A percentile compares a stretch with the other conserved stretches of the same genome.
phyloP scores from a whole-genome alignment of 352 stramenopile species.

The Saprolegnia parasitica region DNA sequence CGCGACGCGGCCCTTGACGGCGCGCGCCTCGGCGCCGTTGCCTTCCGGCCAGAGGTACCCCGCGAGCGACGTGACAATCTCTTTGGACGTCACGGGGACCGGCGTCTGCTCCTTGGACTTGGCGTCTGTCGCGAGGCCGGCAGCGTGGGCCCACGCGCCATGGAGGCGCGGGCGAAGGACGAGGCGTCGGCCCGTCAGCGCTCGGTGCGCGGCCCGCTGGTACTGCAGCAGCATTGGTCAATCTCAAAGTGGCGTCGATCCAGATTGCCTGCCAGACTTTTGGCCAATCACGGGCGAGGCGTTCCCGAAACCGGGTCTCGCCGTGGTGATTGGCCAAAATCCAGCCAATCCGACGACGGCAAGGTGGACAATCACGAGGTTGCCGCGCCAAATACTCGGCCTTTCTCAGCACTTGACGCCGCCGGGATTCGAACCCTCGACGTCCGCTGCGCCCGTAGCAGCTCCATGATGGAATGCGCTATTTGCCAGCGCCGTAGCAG shows the following conservation, averaged over 20 bases:
- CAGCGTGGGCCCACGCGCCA: background rate
- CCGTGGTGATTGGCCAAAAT: background rate
- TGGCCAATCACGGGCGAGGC: background rate
- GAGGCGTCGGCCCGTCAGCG: background rate
- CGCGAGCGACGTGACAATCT: constrained; percentile 60
- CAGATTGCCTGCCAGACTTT: background rate
- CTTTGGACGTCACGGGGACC: constrained; percentile 34
- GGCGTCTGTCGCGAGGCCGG: background rate
- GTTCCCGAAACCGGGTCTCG: background rate
- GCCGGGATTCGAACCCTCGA: too few species aligned
- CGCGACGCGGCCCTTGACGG: constrained; percentile 81
- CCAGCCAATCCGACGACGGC: constrained; percentile 2
- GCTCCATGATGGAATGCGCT: too few species aligned
- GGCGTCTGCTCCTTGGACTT: constrained; percentile 30
- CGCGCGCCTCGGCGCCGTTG: constrained; percentile 45
- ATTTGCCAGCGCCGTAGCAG: too few species aligned
- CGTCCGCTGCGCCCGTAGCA: too few species aligned
- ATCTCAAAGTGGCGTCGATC: background rate
- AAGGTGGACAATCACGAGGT: background rate
- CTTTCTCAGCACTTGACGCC: background rate
- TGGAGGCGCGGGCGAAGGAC: background rate
- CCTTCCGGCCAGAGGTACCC: constrained; percentile 64
- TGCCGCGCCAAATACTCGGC: background rate
- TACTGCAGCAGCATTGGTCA: background rate
- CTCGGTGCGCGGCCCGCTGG: background rate